Evolutionary conservation across 768 basidiomycete genomes (phyloP).

Genomic region (Tylopilus cervinicoccineus): DNA sequence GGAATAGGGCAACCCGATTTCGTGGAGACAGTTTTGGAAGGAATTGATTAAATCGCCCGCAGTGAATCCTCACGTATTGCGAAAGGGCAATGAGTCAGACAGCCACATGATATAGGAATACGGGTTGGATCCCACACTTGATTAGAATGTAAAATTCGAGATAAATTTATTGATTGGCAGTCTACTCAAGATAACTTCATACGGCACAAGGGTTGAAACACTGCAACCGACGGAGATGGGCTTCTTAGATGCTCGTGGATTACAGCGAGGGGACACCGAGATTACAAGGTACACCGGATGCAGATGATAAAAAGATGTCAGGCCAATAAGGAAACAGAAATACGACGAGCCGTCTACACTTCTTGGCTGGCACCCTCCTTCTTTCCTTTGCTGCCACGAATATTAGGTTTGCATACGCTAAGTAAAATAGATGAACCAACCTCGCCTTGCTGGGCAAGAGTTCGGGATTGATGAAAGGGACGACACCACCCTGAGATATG

Average conservation of each 20-base stretch:
- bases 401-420: conserved; percentile 1
- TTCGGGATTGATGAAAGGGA: conserved; percentile 59
- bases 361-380: conserved; percentile 32
- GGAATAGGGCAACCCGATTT: conserved; percentile 67
- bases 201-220: background rate
- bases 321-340: conserved; percentile 18
- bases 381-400: conserved; percentile 29
- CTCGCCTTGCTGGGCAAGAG: conserved; percentile 30
- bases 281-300: conserved; percentile 27
- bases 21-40: conserved; percentile 77
- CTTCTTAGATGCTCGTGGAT: conserved; percentile 9
- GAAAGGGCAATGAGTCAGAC: conserved; percentile 5
- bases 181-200: too few species aligned
- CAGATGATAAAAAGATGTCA: conserved; percentile 29
- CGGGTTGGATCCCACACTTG: background rate
- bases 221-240: background rate
- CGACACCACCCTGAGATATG: conserved; percentile 89
- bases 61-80: conserved; percentile 57
- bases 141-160: background rate
- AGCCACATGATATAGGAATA: background rate
- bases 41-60: conserved; percentile 46
- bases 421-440: conserved; percentile 10
- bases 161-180: too few species aligned
- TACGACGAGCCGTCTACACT: conserved; percentile 17
- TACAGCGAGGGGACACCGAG: conserved; percentile 13